Conservation (phyloP, 2,329 filamentous ascomycete genomes). For the Dactylellina drechsleri region DNA sequence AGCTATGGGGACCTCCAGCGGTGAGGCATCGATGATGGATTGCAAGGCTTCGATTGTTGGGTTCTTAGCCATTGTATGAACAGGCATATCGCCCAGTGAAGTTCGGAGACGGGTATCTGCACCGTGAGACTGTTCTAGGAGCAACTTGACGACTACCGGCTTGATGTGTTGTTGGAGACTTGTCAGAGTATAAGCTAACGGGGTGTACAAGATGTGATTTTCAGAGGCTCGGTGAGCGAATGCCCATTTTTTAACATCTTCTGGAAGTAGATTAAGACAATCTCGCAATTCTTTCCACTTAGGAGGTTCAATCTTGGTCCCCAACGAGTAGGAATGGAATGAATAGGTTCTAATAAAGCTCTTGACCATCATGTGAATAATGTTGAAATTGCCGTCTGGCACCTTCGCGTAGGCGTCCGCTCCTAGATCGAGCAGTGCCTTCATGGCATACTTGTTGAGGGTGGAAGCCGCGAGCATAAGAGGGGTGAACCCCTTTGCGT, state of each 20-base stretch:
- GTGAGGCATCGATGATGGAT: slow-evolving; percentile 36
- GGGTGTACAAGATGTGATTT: slow-evolving; percentile 44
- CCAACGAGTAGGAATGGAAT: slow-evolving; percentile 64
- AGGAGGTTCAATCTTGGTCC: slow-evolving; percentile 66
- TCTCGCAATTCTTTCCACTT: slow-evolving; percentile 67
- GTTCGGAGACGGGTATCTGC: slow-evolving; percentile 65
- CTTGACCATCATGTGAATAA: slow-evolving; percentile 71
- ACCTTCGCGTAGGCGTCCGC: slow-evolving; percentile 73
- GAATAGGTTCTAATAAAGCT: slow-evolving; percentile 56
- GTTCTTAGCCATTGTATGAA: slow-evolving; percentile 59
- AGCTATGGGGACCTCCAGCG: slow-evolving; percentile 50
- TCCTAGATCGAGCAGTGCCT: slow-evolving; percentile 70
- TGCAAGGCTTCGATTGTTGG: neutral
- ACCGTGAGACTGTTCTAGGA: slow-evolving; percentile 69
- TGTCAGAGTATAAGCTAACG: slow-evolving; percentile 8
- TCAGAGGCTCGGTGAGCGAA: slow-evolving; percentile 65
- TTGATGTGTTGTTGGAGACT: slow-evolving; percentile 57
- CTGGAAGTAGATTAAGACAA: slow-evolving; percentile 70
- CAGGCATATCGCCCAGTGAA: slow-evolving; percentile 63
- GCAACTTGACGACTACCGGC: slow-evolving; percentile 64
- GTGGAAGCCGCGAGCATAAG: slow-evolving; percentile 73
- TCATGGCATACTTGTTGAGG: slow-evolving; percentile 69
- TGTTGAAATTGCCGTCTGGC: slow-evolving; percentile 72
- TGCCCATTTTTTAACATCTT: slow-evolving; percentile 71
- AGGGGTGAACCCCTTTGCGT: slow-evolving; percentile 71